Percentiles rank a stretch among this genome's conserved stretches.
Evolutionary conservation across 2,329 filamentous ascomycete species (phyloP).

Genomic region (Penicillium freii): DNA sequence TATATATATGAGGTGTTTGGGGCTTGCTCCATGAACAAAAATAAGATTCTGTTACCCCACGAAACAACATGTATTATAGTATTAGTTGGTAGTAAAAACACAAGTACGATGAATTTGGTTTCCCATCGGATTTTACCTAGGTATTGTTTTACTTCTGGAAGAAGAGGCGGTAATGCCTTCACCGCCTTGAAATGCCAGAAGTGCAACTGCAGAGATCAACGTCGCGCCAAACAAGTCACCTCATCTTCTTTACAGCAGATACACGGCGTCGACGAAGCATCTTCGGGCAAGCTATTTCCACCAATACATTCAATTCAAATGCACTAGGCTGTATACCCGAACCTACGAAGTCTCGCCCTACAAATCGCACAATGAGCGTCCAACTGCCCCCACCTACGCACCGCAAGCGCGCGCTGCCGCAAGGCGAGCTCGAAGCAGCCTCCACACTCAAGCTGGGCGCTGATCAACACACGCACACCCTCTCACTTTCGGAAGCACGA

Average conservation of each 20-base stretch:
- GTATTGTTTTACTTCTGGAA: background rate
- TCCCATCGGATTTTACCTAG: background rate
- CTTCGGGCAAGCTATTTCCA: background rate
- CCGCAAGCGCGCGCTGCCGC: constrained; percentile 43
- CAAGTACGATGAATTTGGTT: background rate
- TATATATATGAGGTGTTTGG: constrained; percentile 15
- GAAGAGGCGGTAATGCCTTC: constrained; percentile 6
- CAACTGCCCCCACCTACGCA: constrained; percentile 39
- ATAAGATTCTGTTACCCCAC: constrained; percentile 19
- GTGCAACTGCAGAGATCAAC: constrained; percentile 19
- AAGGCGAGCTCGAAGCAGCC: constrained; percentile 78
- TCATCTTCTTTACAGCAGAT: background rate
- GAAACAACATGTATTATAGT: background rate
- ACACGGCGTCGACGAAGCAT: background rate
- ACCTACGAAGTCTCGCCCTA: background rate
- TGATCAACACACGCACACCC: constrained; percentile 85
- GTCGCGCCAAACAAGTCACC: background rate
- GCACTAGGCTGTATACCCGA: too few species aligned
- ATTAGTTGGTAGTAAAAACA: background rate
- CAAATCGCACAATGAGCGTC: constrained; percentile 29
- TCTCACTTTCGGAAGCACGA: constrained; percentile 88
- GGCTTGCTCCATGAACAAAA: constrained; percentile 6
- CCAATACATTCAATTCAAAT: background rate
- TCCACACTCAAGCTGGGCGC: constrained; percentile 82
- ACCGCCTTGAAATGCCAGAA: constrained; percentile 27